These are phyloP conservation scores for Fomitopsis serialis DNA, from an alignment of 768 basidiomycete genomes.

Conservation along the genomic window DNA sequence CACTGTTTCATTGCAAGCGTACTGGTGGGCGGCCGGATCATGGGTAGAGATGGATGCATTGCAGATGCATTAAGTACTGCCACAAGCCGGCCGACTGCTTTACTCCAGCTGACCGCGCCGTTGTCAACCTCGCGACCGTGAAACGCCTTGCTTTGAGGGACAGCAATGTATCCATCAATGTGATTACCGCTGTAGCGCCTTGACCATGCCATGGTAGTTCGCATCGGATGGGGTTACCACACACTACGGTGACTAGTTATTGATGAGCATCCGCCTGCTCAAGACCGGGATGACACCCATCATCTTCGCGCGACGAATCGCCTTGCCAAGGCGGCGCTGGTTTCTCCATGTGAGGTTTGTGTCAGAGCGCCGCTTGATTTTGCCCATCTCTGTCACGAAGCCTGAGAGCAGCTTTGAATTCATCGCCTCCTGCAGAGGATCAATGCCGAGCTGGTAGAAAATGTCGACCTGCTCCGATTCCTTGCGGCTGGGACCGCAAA, in stretches of 20 bases:
- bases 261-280: not conserved
- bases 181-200: no score
- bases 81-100: no score
- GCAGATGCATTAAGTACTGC: no score
- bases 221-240: not conserved
- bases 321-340: slow-evolving; percentile 77
- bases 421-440: slow-evolving; percentile 65
- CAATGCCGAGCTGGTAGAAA: slow-evolving; percentile 66
- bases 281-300: slow-evolving; percentile 70
- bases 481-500: slow-evolving; percentile 51
- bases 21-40: no score
- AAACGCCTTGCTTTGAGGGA: no score
- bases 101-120: no score
- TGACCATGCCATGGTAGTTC: no score
- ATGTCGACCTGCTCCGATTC: slow-evolving; percentile 56
- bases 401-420: slow-evolving; percentile 53
- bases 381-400: slow-evolving; percentile 73
- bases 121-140: no score
- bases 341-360: slow-evolving; percentile 74
- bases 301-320: slow-evolving; percentile 83
- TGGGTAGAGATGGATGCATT: no score
- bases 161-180: no score
- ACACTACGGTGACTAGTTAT: not conserved
- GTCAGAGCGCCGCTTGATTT: slow-evolving; percentile 62
- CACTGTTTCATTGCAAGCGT: no score